Base-by-base conservation (phyloP, 805 yeast genomes). In the Nakazawaea siamensis region DNA sequence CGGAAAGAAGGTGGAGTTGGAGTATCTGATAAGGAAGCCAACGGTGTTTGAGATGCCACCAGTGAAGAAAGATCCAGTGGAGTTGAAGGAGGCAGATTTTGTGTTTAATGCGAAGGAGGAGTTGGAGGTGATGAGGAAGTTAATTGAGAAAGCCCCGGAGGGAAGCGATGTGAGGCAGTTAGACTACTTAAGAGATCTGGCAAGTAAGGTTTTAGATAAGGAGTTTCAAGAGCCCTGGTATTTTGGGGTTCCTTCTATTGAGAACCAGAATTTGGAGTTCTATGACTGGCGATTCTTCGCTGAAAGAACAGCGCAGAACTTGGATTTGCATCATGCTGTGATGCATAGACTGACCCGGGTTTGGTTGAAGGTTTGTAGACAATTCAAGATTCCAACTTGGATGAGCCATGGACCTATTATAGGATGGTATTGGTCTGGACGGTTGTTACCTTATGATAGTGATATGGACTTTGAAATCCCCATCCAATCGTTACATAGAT, bases 381-480 rank as follows among this genome's bases (percentile, higher is more conserved):
- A 64, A 3, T 54, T 62, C 33, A 68, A 68, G 2, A 40, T 72
- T 6, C 51, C 61, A 5, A 59, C 77, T 4, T 74, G 79, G 81
- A 52, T 74, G 10, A 76, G 78, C 1, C 82, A 76, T 47, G 83
- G 81, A 2, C 54, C 79, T 1, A 54, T 75, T 27, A 59, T 73
- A 21, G 71, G 77, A 6, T 73, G 78, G 68, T 57, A 69, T 40
- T 75, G 78, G 69, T 72, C 73, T 46, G 80, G 81, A 0, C 37
- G 64, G 34, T 53, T 58, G 5, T 63, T 74, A 46, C 80, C 80
- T 1, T 75, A 79, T 76, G 81, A 75, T 48, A 56, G 59, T 36
- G 81, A 75, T 47, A 50, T 70, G 31, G 82, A 75, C 53, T 68
- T 74, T n/a, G 80, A 75, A 46, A 63, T 74, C 63, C 70, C 80